These are phyloP conservation scores for Russula brevipes DNA, from an alignment of 768 basidiomycete species.

Conservation along the genomic window DNA sequence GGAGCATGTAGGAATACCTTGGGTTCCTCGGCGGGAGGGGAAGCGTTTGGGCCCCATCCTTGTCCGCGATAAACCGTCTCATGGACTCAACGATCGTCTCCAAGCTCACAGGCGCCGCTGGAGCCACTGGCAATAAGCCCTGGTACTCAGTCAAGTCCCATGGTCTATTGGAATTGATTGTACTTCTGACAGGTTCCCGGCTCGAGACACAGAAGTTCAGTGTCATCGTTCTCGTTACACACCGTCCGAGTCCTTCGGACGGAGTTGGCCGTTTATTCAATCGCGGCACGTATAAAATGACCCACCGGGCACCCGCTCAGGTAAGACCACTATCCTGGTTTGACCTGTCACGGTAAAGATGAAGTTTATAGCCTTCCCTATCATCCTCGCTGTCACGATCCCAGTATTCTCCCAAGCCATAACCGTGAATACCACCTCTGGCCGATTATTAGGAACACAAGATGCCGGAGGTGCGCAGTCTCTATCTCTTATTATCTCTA, in stretches of 20 bases:
- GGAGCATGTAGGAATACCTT: too few species aligned
- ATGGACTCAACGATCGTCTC: constrained; percentile 56
- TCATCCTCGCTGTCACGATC: background rate
- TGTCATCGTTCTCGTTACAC: too few species aligned
- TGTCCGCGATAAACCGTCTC: constrained; percentile 57
- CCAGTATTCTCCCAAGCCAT: background rate
- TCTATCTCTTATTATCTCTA: background rate
- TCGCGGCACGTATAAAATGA: too few species aligned
- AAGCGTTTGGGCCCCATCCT: constrained; percentile 50
- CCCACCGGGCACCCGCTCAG: too few species aligned
- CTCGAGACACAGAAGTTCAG: too few species aligned
- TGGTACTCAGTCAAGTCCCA: too few species aligned
- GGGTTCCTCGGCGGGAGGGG: constrained; percentile 53
- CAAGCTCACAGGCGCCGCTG: constrained; percentile 43
- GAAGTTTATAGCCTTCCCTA: background rate
- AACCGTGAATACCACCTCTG: constrained; percentile 12
- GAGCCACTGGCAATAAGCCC: too few species aligned
- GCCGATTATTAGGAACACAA: background rate
- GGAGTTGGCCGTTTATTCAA: too few species aligned
- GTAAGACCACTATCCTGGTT: too few species aligned
- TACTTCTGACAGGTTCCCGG: too few species aligned
- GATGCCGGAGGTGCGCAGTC: constrained; percentile 1
- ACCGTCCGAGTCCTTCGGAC: too few species aligned
- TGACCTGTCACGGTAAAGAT: background rate
- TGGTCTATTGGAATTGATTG: too few species aligned